These are phyloP conservation scores for Chlamydomonas sp. DNA, from an alignment of 139 green algal species.

Conservation along the genomic window DNA sequence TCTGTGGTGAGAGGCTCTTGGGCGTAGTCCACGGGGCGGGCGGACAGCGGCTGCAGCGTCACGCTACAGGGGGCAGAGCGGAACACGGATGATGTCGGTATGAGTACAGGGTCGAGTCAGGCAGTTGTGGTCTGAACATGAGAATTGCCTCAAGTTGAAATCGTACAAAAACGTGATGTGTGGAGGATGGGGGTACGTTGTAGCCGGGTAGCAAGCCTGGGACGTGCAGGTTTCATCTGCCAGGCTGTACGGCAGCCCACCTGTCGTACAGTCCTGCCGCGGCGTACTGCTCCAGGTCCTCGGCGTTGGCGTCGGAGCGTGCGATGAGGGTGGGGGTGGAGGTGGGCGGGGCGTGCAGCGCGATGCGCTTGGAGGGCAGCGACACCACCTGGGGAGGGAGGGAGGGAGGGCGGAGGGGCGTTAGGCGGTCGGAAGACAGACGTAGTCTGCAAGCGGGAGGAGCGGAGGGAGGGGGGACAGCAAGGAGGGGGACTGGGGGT, in stretches of 20 bases:
- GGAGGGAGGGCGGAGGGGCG: background rate
- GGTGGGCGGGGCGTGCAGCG: conserved; percentile 49
- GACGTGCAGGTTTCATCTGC: too few species aligned
- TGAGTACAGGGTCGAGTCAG: background rate
- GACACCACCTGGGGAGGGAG: background rate
- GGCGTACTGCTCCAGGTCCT: conserved; percentile 90
- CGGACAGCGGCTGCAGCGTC: conserved; percentile 59
- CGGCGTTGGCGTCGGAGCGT: conserved; percentile 93
- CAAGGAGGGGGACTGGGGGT: too few species aligned
- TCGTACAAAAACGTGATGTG: background rate
- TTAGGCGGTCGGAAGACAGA: too few species aligned
- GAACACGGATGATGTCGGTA: too few species aligned
- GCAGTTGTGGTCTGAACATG: background rate
- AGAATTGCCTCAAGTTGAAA: background rate
- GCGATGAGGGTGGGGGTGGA: conserved; percentile 62
- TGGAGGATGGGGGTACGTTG: background rate
- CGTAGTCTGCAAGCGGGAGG: too few species aligned
- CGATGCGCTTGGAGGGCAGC: conserved; percentile 80
- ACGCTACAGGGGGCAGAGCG: conserved; percentile 49
- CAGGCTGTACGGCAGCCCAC: conserved; percentile 6
- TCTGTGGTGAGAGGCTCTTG: conserved; percentile 79
- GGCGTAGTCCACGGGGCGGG: conserved; percentile 62
- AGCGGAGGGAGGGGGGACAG: too few species aligned
- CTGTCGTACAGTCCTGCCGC: conserved; percentile 88
- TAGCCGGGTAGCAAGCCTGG: background rate